Conservation (phyloP, 2,329 filamentous ascomycete species). For the Simplicillium sp. region DNA sequence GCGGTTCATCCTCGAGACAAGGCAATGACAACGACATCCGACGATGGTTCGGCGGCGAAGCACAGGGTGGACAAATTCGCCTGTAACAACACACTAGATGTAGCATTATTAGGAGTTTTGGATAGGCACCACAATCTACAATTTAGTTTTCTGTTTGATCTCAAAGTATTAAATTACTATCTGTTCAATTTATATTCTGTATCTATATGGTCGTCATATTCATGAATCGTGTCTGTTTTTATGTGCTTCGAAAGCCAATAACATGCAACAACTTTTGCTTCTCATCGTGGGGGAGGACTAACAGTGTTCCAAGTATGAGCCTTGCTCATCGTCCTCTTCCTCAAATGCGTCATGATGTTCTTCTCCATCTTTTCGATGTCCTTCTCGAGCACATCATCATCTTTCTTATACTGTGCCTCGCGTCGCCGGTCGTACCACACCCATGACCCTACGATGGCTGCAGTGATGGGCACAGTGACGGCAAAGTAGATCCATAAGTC, state of each 20-base stretch:
- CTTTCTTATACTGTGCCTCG: slow-evolving; percentile 35
- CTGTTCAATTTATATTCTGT: no score
- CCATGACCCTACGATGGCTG: slow-evolving; percentile 45
- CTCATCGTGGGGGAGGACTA: slow-evolving; percentile 7
- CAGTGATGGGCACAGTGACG: slow-evolving; percentile 48
- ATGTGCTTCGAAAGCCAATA: no score
- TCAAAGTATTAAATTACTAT: no score
- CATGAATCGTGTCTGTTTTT: no score
- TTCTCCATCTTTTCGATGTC: slow-evolving; percentile 48
- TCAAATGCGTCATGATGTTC: slow-evolving; percentile 46
- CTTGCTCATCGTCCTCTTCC: slow-evolving; percentile 48
- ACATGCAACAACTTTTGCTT: no score
- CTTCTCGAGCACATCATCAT: slow-evolving; percentile 42
- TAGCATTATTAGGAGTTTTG: no score
- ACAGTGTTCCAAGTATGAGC: slow-evolving; percentile 41
- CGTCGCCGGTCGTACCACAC: slow-evolving; percentile 41
- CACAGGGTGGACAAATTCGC: slow-evolving; percentile 24
- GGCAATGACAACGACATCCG: slow-evolving; percentile 30
- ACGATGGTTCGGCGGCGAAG: slow-evolving; percentile 45
- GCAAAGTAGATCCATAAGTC: slow-evolving; percentile 56
- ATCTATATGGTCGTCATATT: no score
- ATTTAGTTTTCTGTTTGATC: no score
- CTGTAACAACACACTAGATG: slow-evolving; percentile 10
- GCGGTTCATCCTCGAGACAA: slow-evolving; percentile 12
- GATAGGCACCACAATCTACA: no score